These are phyloP conservation scores for Collybiopsis confluens DNA, from an alignment of 768 basidiomycete genomes.

Conservation along the genomic window DNA sequence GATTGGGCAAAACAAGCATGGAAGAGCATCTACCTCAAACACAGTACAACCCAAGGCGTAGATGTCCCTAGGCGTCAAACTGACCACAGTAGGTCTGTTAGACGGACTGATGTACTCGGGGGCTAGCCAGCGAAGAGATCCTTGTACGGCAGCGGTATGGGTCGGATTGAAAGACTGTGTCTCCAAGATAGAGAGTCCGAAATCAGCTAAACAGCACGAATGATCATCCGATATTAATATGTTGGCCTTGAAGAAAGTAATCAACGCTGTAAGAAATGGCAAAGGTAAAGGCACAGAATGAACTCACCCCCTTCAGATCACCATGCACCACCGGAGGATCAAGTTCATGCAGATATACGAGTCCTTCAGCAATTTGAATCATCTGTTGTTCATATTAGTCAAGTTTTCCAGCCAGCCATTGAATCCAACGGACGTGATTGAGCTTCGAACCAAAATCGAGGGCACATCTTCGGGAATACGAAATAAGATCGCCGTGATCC, in stretches of 20 bases:
- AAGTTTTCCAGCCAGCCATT: slow-evolving; percentile 24
- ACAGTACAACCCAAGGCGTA: slow-evolving; percentile 12
- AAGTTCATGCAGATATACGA: slow-evolving; percentile 33
- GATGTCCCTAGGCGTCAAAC: slow-evolving; percentile 6
- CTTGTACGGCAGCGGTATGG: neutral
- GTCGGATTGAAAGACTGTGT: neutral
- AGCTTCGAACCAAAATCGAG: slow-evolving; percentile 14
- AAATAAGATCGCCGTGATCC: slow-evolving; percentile 23
- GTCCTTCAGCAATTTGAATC: slow-evolving; percentile 28
- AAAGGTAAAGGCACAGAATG: neutral
- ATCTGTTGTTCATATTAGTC: slow-evolving; percentile 12
- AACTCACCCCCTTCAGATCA: slow-evolving; percentile 35
- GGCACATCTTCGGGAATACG: slow-evolving; percentile 19
- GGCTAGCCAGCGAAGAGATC: slow-evolving; percentile 12
- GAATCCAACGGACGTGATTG: slow-evolving; percentile 5
- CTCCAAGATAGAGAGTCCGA: slow-evolving; percentile 15
- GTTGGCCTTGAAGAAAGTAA: slow-evolving; percentile 17
- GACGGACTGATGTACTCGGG: slow-evolving; percentile 11
- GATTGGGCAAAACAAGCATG: neutral
- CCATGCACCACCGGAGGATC: slow-evolving; percentile 36
- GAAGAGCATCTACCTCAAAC: slow-evolving; percentile 10
- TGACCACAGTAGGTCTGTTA: neutral
- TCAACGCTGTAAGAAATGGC: neutral
- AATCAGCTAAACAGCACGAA: slow-evolving; percentile 27
- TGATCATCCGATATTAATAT: slow-evolving; percentile 21